Evolutionary conservation across 2,329 filamentous ascomycete genomes (phyloP), one percentile per base, ranked within the genome.

Genomic region (Fusarium mundagurra): DNA sequence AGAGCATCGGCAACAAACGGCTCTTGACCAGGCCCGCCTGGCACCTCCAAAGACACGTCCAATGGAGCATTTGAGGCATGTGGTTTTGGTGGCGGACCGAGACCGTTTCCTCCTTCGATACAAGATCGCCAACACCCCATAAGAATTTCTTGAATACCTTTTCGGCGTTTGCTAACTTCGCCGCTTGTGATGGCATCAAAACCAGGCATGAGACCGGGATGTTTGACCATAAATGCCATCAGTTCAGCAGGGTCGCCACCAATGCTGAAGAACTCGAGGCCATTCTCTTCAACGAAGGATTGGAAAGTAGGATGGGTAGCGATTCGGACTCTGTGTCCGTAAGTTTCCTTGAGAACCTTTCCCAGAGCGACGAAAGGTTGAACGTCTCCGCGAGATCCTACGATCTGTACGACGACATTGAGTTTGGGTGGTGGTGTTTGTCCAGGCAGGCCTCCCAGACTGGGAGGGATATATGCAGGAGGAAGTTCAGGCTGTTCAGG

Each of bases 181-280:
- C 94, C 94, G 72, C 88, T 93, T 68, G 91, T 91, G 55, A 97
- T 83, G 2, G 93, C 91, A 55, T 95, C 92, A 67, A 96, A 90
- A 2, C 92, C 92, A 4, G 94, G 94, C 92, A 97, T 94, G 38
- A 97, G 85, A 0, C 94, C 93, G 0, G 94, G 94, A 75, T 96
- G 93, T 82, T 95, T 95, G 51, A 96, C 94, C 94, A 97, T 97
- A 78, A 96, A 97, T 7, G 94, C 93, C 93, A 94, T 95, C 48
- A 94, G 85, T 77, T 93, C 89, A 3, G 91, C 88, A 3, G 93
- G 93, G 79, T 95, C 92, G 6, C 92, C 93, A n/a, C 92, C 92
- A 59, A 94, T 93, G 70, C 84, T 89, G 81, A 93, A 94, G 81
- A 94, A 95, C 77, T 95, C 93, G 20, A 95, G 86, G 1, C 88